A percentile compares a stretch with the other conserved stretches of the same genome.
phyloP scores from a whole-genome alignment of 2,329 filamentous ascomycete species.

The Colletotrichum paranaense region DNA sequence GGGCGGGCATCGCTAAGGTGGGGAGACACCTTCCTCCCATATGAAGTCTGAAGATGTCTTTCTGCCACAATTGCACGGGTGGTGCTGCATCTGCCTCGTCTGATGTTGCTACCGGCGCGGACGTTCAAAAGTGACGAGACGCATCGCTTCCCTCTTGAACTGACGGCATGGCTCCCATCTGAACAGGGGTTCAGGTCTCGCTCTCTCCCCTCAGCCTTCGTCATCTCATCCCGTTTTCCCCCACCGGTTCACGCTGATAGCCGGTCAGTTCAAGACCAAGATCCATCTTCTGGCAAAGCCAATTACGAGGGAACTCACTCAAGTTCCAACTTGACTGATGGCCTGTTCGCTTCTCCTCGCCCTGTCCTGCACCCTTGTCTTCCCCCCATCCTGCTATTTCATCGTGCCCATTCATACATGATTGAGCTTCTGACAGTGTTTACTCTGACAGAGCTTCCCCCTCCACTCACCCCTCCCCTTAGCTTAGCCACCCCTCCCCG shows the following conservation, averaged over 20 bases:
- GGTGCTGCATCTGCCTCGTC: background rate
- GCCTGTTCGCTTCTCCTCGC: background rate
- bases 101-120: background rate
- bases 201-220: background rate
- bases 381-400: background rate
- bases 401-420: background rate
- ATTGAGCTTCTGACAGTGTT: constrained; percentile 4
- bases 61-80: background rate
- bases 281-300: background rate
- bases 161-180: background rate
- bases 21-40: background rate
- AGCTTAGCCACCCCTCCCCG: background rate
- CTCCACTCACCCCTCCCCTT: background rate
- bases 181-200: background rate
- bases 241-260: constrained; percentile 30
- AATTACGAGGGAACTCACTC: background rate
- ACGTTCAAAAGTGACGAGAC: background rate
- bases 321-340: background rate
- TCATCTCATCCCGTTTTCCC: background rate
- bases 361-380: constrained; percentile 8
- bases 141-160: background rate
- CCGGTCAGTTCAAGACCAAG: background rate
- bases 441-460: background rate
- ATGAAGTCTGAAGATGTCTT: constrained; percentile 19
- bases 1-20: background rate